Evolutionary conservation across 441 rosid genomes (phyloP).

Genomic region (Syzygium syzygioides): DNA sequence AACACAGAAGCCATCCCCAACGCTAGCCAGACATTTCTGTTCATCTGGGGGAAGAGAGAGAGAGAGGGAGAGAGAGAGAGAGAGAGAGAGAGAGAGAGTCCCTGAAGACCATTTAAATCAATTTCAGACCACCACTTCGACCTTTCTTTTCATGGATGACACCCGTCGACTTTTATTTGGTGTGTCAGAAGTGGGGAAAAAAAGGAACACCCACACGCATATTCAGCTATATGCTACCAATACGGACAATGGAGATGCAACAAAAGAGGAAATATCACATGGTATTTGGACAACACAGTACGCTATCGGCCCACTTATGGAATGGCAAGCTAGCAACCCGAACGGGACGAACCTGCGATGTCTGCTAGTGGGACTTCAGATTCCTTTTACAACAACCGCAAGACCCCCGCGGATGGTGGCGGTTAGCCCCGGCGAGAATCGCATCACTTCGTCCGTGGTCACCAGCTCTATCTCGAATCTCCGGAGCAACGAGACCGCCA

Average conservation of each 20-base stretch:
- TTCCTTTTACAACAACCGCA: slow-evolving; percentile 23
- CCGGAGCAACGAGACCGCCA: slow-evolving; percentile 21
- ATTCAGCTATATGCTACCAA: neutral
- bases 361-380: neutral
- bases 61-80: neutral
- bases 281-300: neutral
- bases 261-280: neutral
- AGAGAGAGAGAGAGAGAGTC: neutral
- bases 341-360: neutral
- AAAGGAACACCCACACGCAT: neutral
- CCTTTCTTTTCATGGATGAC: neutral
- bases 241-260: neutral
- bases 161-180: neutral
- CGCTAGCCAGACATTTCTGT: neutral
- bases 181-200: neutral
- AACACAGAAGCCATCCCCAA: neutral
- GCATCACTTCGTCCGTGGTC: slow-evolving; percentile 9
- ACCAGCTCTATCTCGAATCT: slow-evolving; percentile 23
- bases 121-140: neutral
- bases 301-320: neutral
- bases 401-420: slow-evolving; percentile 50
- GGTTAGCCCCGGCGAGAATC: slow-evolving; percentile 50
- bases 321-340: neutral
- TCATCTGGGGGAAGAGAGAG: neutral
- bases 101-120: neutral